Conservation (phyloP, 345 rosid genomes). For the Eutrema yunnanense region DNA sequence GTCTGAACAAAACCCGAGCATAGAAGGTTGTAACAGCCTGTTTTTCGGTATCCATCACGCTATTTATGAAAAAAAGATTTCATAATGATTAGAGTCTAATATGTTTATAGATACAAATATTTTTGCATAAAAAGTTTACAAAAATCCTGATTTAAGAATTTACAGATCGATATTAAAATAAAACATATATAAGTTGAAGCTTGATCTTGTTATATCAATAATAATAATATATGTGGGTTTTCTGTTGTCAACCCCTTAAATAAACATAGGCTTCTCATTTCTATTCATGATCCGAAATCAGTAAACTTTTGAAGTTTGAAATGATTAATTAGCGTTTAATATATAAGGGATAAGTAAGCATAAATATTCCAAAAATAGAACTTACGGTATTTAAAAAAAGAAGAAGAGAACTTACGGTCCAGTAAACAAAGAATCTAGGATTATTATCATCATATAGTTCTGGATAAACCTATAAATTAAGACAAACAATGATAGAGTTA, state of each 20-base stretch:
- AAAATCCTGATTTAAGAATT: neutral
- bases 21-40: slow-evolving; percentile 63
- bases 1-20: slow-evolving; percentile 69
- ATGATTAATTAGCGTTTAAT: neutral
- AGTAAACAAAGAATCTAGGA: slow-evolving; percentile 61
- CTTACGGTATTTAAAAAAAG: too few species aligned
- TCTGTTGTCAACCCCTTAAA: neutral
- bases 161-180: neutral
- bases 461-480: slow-evolving; percentile 47
- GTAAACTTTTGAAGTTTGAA: neutral
- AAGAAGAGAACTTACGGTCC: slow-evolving; percentile 49
- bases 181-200: neutral
- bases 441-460: slow-evolving; percentile 54
- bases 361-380: too few species aligned
- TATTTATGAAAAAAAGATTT: slow-evolving; percentile 1
- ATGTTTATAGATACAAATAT: neutral
- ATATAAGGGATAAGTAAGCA: neutral
- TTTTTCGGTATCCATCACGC: slow-evolving; percentile 57
- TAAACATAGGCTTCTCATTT: neutral
- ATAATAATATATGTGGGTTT: neutral
- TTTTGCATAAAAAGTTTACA: neutral
- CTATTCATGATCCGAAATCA: neutral
- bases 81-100: neutral
- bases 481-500: neutral
- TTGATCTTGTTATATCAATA: neutral